phyloP scores from a whole-genome alignment of 768 basidiomycete species.

The Phylloporus scabripes region DNA sequence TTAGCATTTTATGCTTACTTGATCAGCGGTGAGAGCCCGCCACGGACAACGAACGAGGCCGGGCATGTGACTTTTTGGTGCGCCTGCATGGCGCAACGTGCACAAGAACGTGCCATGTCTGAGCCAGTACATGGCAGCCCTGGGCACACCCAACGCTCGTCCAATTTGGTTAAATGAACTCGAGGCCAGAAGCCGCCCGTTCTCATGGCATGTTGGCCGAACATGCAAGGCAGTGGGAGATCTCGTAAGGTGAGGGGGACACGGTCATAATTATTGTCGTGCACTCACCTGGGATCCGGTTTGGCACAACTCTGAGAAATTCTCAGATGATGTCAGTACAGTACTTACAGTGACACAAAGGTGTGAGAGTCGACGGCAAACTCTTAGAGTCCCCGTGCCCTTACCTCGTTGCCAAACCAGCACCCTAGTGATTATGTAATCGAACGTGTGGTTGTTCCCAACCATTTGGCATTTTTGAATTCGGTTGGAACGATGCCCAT shows the following conservation, averaged over 20 bases:
- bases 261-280: neutral
- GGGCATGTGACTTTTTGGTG: neutral
- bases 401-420: too few species aligned
- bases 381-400: too few species aligned
- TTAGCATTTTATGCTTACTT: conserved; percentile 9
- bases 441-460: conserved; percentile 11
- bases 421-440: conserved; percentile 25
- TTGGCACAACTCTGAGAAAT: too few species aligned
- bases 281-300: too few species aligned
- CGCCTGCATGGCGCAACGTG: neutral
- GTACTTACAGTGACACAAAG: too few species aligned
- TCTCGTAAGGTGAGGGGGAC: conserved; percentile 16
- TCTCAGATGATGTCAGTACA: too few species aligned
- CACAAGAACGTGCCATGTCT: conserved; percentile 3
- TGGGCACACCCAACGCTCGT: neutral
- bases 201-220: conserved; percentile 17
- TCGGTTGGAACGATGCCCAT: conserved; percentile 57
- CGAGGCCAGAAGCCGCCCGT: neutral
- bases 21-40: too few species aligned
- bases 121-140: conserved; percentile 5
- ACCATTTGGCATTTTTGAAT: conserved; percentile 5
- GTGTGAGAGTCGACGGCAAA: too few species aligned
- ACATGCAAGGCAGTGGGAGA: conserved; percentile 14
- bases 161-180: conserved; percentile 21
- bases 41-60: neutral